Base-by-base conservation (phyloP, 1,284 basidiomycete species). In the Melampsora medusae region DNA sequence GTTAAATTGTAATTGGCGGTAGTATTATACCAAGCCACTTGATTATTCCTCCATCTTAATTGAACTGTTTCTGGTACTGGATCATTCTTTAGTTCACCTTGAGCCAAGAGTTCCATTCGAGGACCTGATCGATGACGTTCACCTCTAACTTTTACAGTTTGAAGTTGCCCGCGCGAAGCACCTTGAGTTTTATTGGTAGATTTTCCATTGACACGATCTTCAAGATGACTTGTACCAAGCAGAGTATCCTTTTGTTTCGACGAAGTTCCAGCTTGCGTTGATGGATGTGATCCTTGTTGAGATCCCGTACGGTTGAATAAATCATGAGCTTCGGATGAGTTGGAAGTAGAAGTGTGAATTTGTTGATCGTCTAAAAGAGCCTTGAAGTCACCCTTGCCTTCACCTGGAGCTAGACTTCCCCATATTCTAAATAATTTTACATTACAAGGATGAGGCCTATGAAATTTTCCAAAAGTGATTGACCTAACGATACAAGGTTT, bases 21-120 rank as follows among this genome's bases (percentile, higher is more conserved):
- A 12, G 64, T 33, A 10, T 67, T 74, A 14, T 68, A 76, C 66
- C 67, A 76, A 61, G 73, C 16, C 25, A 69, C 56, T 22, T 65
- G 67, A 64, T 62, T 53, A 42, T 69, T 69, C 33, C 48, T 68
- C 73, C 73, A 69, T 38, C 66, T 38, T 17, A 76, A 56, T 35
- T 65, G 67, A 46, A 76, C 60, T n/a, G 73, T 76, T 56, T 76
- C 73, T 2, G 73, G 46, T 25, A 69, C n/a, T 10, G 73, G 38
- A 53, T 76, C 73, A 56, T 76, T 76, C 17, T 69, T 76, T n/a
- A 75, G 65, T 62, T 75, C 72, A 48, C 72, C 72, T 46, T 75
- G 72, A 35, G 72, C 72, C 65, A 75, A 46, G 33, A 75, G 65
- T 50, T 75, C 72, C 72, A 75, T 75, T n/a, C 66, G 49, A 31